Conservation (phyloP, 2,329 filamentous ascomycete species). For the Spiromastix sp. region DNA sequence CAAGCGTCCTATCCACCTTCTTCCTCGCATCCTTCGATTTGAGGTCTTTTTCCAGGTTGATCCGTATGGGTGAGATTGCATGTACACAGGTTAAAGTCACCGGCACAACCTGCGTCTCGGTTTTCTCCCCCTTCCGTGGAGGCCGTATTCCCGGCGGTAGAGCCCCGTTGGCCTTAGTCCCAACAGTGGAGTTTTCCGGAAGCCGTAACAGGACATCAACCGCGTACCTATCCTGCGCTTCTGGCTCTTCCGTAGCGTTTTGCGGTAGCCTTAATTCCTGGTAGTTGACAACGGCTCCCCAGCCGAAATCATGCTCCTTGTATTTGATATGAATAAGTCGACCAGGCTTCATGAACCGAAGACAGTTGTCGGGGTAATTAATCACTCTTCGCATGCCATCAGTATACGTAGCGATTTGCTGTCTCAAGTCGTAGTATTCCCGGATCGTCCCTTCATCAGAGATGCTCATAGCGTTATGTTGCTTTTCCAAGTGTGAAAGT, state of each 20-base stretch:
- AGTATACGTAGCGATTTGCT: conserved; percentile 72
- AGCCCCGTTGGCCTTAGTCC: conserved; percentile 51
- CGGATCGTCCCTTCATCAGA: conserved; percentile 79
- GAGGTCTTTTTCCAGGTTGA: conserved; percentile 73
- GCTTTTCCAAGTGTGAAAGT: conserved; percentile 64
- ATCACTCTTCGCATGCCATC: conserved; percentile 88
- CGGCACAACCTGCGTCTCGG: conserved; percentile 72
- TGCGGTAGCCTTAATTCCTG: conserved; percentile 55
- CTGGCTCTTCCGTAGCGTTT: conserved; percentile 54
- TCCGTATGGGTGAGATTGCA: conserved; percentile 69
- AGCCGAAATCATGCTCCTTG: conserved; percentile 74
- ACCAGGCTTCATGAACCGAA: conserved; percentile 78
- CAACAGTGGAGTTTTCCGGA: conserved; percentile 42
- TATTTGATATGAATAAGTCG: conserved; percentile 79
- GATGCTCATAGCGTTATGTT: conserved; percentile 64
- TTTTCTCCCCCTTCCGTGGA: conserved; percentile 51
- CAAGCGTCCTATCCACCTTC: conserved; percentile 54
- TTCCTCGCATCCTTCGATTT: conserved; percentile 58
- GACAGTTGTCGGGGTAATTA: conserved; percentile 77
- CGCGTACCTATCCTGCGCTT: conserved; percentile 67
- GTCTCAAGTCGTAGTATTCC: conserved; percentile 84
- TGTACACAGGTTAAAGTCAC: conserved; percentile 79
- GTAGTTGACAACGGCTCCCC: conserved; percentile 79
- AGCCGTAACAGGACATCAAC: conserved; percentile 69
- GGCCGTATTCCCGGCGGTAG: conserved; percentile 54